A percentile compares a stretch with the other conserved stretches of the same genome.
Evolutionary conservation across 345 rosid species (phyloP).

Genomic region (Brassica juncea): DNA sequence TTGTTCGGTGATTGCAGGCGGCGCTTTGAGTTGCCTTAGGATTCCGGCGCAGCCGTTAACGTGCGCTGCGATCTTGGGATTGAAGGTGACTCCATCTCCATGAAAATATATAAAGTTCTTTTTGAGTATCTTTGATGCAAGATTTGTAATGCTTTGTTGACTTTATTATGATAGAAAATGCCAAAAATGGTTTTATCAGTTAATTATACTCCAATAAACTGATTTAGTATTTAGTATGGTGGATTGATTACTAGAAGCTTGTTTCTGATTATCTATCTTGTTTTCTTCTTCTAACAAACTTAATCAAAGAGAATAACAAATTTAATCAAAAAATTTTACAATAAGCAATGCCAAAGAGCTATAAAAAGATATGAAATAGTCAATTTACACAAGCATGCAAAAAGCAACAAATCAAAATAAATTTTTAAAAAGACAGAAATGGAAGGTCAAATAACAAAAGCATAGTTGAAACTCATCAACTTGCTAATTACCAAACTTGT

Average conservation of each 20-base stretch:
- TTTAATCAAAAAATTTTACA: neutral
- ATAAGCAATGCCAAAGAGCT: neutral
- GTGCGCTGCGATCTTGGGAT: conserved; percentile 55
- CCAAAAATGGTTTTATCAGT: conserved; percentile 8
- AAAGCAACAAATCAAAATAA: neutral
- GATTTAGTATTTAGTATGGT: neutral
- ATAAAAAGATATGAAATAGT: neutral
- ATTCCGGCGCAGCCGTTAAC: conserved; percentile 68
- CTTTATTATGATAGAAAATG: conserved; percentile 10
- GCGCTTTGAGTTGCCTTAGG: conserved; percentile 73
- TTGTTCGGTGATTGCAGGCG: conserved; percentile 68
- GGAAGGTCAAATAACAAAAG: neutral
- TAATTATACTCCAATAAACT: conserved; percentile 27
- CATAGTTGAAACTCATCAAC: neutral
- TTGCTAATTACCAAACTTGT: neutral
- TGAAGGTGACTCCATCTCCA: conserved; percentile 20
- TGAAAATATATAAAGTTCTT: conserved; percentile 12
- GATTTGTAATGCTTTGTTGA: conserved; percentile 6
- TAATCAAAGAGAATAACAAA: too few relatives aligned
- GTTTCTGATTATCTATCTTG: neutral
- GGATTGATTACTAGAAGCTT: neutral
- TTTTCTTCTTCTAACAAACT: neutral
- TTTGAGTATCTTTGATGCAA: neutral
- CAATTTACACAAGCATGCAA: neutral
- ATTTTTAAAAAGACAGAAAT: neutral